phyloP scores from a whole-genome alignment of 352 stramenopile species.

The Globisporangium spinosum region DNA sequence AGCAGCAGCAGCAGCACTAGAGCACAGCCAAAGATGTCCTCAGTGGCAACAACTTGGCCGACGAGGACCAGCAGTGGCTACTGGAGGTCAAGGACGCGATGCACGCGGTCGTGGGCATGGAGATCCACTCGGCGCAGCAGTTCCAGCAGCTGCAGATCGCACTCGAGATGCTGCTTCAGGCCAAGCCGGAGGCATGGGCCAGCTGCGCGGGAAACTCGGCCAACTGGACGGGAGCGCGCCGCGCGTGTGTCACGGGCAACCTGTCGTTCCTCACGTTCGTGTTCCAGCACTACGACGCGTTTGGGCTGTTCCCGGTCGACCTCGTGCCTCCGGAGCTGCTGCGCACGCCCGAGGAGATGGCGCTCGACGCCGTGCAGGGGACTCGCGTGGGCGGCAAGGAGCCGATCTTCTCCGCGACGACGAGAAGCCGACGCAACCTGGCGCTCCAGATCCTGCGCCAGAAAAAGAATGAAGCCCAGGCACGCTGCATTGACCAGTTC shows the following conservation, averaged over 20 bases:
- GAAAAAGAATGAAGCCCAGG: slow-evolving; percentile 30
- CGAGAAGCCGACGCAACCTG: slow-evolving; percentile 26
- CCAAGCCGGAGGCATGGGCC: slow-evolving; percentile 26
- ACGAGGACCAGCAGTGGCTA: slow-evolving; percentile 19
- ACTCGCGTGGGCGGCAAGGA: slow-evolving; percentile 1
- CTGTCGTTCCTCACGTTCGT: slow-evolving; percentile 54
- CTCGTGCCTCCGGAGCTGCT: slow-evolving; percentile 51
- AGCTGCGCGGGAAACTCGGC: slow-evolving; percentile 28
- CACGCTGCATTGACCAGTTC: slow-evolving; percentile 17
- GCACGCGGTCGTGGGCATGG: slow-evolving; percentile 51
- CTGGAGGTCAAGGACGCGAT: slow-evolving; percentile 47
- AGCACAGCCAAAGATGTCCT: slow-evolving; percentile 13
- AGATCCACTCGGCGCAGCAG: slow-evolving; percentile 51
- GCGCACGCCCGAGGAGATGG: slow-evolving; percentile 25
- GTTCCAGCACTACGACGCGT: slow-evolving; percentile 34
- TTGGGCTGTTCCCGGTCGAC: slow-evolving; percentile 50
- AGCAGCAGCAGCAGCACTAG: not conserved
- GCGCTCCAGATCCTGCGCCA: slow-evolving; percentile 34
- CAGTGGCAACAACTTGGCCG: not conserved
- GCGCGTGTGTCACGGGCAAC: slow-evolving; percentile 57
- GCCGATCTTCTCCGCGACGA: slow-evolving; percentile 17
- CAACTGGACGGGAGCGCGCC: slow-evolving; percentile 49
- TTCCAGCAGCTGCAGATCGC: slow-evolving; percentile 64
- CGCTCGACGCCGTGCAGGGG: slow-evolving; percentile 12
- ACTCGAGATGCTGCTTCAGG: slow-evolving; percentile 50